Base-by-base conservation (phyloP, 2,329 filamentous ascomycete genomes). In the Amesomyces nigricolor region DNA sequence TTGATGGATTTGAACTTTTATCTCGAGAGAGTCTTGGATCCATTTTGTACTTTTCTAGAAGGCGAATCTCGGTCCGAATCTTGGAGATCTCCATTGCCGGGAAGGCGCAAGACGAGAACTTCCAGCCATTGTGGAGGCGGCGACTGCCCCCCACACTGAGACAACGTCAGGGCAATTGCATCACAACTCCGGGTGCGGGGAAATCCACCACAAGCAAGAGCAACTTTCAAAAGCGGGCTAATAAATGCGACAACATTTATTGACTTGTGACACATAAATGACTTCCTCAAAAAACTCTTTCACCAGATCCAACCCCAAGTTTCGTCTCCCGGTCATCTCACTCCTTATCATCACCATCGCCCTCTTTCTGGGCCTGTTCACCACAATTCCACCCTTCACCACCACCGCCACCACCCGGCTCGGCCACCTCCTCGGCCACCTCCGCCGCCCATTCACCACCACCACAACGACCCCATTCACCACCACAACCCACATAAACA, bases 141-240 rank as follows among this genome's bases (percentile, higher is more conserved):
- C 17, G 32, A 14, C 22, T 10, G 13, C 14, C 40, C 49, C 42
- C 35, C 50, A 19, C 37, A 4, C 5, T 30, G 3, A 19, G 22
- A 17, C 50, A 35, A 51, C 40, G 53, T 47, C 53, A 55, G 32
- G 40, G 30, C 40, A 50, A 47, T 51, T 26, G 47, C 47, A 51
- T 39, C 43, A 26, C 47, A 19, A 30, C 40, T 19, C 5, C 30
- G 26, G 14, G 32, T 44, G 48, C 48, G 48, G 48, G 48, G 48
- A 29, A 39, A 14, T 32, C 11, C 40, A 26, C 35, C 4, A 35
- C 32, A 11, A 38, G 19, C 17, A 53, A 13, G 38, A 49, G 14
- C 45, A 38, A 50, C 32, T 51, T 16, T 22, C 5, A 47, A 32
- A 35, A 45, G 16, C 44, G 32, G 29, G 17, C 10, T 17, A 35